Evolutionary conservation across 352 stramenopile genomes (phyloP).

Genomic region (Globisporangium emineosum): DNA sequence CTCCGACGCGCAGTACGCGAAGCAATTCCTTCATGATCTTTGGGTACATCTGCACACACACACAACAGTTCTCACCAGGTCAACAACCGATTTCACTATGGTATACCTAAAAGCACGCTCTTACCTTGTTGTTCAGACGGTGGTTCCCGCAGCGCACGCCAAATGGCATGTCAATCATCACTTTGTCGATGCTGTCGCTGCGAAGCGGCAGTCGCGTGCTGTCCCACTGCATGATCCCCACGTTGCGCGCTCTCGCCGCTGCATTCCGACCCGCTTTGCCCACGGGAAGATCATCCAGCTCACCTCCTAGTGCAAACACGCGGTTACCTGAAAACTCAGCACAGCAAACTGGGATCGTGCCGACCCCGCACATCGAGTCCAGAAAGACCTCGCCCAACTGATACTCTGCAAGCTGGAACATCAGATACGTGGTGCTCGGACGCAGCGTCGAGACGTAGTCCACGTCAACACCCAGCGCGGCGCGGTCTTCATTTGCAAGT

Average conservation of each 20-base stretch:
- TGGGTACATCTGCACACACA: constrained; percentile 78
- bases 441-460: constrained; percentile 76
- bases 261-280: constrained; percentile 58
- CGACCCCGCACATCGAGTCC: constrained; percentile 82
- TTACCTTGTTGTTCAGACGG: constrained; percentile 63
- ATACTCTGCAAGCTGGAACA: constrained; percentile 62
- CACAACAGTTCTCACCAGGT: no score
- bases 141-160: constrained; percentile 72
- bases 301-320: constrained; percentile 64
- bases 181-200: constrained; percentile 46
- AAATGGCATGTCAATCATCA: constrained; percentile 82
- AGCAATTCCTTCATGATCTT: constrained; percentile 71
- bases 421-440: constrained; percentile 73
- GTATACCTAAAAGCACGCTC: not conserved
- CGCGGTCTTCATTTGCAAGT: constrained; percentile 67
- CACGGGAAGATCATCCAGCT: constrained; percentile 52
- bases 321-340: constrained; percentile 43
- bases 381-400: constrained; percentile 60
- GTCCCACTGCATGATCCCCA: constrained; percentile 66
- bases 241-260: constrained; percentile 25
- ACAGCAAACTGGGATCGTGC: constrained; percentile 68
- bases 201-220: constrained; percentile 55
- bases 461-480: constrained; percentile 36
- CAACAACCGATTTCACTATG: not conserved
- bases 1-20: constrained; percentile 50